These are phyloP conservation scores for Hymenoscyphus linearis DNA, from an alignment of 2,329 filamentous ascomycete genomes.

Conservation along the genomic window DNA sequence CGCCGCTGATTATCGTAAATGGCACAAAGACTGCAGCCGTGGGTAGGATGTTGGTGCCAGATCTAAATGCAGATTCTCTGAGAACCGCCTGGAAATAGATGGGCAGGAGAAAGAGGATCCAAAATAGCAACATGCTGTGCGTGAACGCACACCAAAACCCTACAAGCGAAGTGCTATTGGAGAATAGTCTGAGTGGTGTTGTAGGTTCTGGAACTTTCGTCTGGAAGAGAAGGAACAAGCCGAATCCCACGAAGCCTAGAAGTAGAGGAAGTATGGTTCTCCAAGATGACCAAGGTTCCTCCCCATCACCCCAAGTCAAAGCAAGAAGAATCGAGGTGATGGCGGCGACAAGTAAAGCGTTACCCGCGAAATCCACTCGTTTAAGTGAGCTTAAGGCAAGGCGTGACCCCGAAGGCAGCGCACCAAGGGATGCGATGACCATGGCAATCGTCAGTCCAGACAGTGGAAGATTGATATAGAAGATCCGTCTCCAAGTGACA, in stretches of 20 bases:
- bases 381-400: background rate
- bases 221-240: constrained; percentile 49
- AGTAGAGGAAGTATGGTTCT: constrained; percentile 48
- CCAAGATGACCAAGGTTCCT: constrained; percentile 57
- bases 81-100: background rate
- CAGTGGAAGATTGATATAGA: constrained; percentile 38
- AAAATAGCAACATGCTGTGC: background rate
- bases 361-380: constrained; percentile 22
- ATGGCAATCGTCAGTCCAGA: constrained; percentile 3
- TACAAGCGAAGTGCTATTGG: background rate
- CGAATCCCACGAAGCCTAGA: constrained; percentile 45
- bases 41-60: background rate
- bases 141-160: background rate
- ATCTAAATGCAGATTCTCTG: background rate
- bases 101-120: background rate
- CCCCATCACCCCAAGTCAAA: constrained; percentile 40
- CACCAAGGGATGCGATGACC: constrained; percentile 1
- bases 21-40: background rate
- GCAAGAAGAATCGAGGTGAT: constrained; percentile 12
- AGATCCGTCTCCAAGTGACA: constrained; percentile 53
- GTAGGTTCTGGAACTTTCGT: background rate
- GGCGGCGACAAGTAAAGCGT: constrained; percentile 17
- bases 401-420: background rate
- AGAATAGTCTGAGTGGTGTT: background rate
- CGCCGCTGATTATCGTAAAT: background rate